Base-by-base conservation (phyloP, 495 filamentous ascomycete genomes). In the Tetracladium marchalianum region DNA sequence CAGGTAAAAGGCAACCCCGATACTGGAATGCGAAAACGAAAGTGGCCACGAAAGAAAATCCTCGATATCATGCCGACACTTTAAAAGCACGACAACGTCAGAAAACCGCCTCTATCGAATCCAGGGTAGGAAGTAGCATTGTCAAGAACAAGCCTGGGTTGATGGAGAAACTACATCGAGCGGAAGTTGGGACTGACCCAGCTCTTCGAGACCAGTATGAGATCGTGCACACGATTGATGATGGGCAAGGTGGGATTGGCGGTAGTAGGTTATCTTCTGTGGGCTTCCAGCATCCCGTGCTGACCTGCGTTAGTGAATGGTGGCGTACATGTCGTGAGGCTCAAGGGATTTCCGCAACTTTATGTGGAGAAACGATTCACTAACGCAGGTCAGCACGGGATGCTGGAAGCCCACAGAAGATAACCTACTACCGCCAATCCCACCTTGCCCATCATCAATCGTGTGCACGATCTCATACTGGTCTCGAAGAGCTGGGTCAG, bases 361-460 rank as follows among this genome's bases (percentile, higher is more conserved):
- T 51, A 19, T 32, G 43, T 56, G 8, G 53, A 59, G 31, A 59
- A 59, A 31, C 50, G 53, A 22, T 55, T 46, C 38, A 49, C 22
- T 27, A 27, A 27, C 22, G 7, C 3, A 27, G 22, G 7, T 27
- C 7, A 27, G 22, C 22, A 27, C 3, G 22, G 3, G 22, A 27
- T 27, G 3, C 22, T 27, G 3, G 3, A 27, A 27, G 22, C 22
- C 3, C 3, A 3, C 22, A 7, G 7, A 27, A 27, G 22, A n/a
- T n/a, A n/a, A 3, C 22, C 7, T 27, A 27, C 22, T 48, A 9
- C 31, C 53, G 11, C 56, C 56, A 37, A 55, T 9, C 1, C 13
- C 34, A 12, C 53, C 53, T 12, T 51, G 35, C 6, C 53, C 53
- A 1, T n/a, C 5, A 42, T 59, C 56, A 15, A 59, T 47, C 11